A percentile compares a stretch with the other conserved stretches of the same genome.
These are phyloP conservation scores for Paramecium sexaurelia DNA, from an alignment of 73 alveolate genomes.

Conservation along the genomic window DNA sequence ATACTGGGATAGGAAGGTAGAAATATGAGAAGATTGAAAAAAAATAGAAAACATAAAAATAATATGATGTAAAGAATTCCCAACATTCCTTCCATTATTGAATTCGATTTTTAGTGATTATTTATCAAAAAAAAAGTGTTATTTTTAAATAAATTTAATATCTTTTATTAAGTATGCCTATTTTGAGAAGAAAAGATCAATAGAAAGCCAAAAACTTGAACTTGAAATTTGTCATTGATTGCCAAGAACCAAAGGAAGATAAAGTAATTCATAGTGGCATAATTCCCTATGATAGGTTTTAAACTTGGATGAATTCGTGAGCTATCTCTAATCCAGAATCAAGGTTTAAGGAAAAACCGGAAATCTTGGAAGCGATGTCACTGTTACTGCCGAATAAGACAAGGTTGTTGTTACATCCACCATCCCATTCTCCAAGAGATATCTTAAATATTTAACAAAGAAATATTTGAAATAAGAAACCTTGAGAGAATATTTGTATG, in stretches of 20 bases:
- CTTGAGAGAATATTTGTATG: constrained; percentile 85
- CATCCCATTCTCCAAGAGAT: constrained; percentile 91
- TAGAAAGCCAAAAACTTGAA: constrained; percentile 69
- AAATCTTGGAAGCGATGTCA: constrained; percentile 58
- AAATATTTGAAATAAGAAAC: constrained; percentile 87
- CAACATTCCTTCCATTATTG: not conserved
- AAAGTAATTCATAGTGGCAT: constrained; percentile 63
- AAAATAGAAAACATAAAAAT: not conserved
- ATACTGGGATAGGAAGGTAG: not conserved
- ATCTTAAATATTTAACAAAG: constrained; percentile 89
- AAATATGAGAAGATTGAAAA: not conserved
- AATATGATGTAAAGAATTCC: not conserved
- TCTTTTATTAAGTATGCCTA: constrained; percentile 52
- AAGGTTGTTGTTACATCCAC: constrained; percentile 71
- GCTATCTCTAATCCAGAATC: constrained; percentile 56
- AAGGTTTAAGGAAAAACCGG: constrained; percentile 67
- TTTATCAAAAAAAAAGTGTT: not conserved
- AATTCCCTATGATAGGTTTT: constrained; percentile 65
- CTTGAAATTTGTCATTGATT: constrained; percentile 60
- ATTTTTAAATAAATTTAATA: constrained; percentile 17
- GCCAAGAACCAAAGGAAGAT: constrained; percentile 68
- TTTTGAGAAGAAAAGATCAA: constrained; percentile 53
- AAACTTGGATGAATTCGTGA: constrained; percentile 58
- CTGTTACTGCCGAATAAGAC: constrained; percentile 50
- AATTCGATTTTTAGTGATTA: not conserved